Percentiles rank a stretch among this genome's conserved stretches.
phyloP scores from a whole-genome alignment of 192 early-diverging fungal genomes.

The Podila horticola region DNA sequence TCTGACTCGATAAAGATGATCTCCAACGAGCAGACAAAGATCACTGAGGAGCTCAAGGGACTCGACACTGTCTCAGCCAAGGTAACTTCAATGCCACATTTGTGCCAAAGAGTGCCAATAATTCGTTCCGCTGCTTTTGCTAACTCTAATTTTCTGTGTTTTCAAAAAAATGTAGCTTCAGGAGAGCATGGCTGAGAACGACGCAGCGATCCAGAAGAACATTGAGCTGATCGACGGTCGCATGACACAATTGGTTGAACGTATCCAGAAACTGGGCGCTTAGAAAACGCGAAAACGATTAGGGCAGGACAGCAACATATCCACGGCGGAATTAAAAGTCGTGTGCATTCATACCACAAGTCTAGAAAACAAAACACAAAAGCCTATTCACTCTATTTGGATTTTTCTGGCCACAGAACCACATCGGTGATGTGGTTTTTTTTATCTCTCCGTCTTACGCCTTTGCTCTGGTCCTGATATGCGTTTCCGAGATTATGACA shows the following conservation, averaged over 20 bases:
- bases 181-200: slow-evolving; percentile 67
- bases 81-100: slow-evolving; percentile 35
- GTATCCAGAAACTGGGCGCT: slow-evolving; percentile 56
- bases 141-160: not conserved
- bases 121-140: not conserved
- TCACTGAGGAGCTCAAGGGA: slow-evolving; percentile 71
- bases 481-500: slow-evolving; percentile 13
- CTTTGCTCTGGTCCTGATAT: slow-evolving; percentile 9
- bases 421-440: not conserved
- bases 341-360: not conserved
- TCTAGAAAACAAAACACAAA: not conserved
- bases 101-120: not conserved
- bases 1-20: slow-evolving; percentile 79
- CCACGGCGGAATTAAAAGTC: not conserved
- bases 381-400: not conserved
- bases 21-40: slow-evolving; percentile 71
- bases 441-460: not conserved
- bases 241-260: slow-evolving; percentile 70
- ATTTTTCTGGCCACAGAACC: not conserved
- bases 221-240: slow-evolving; percentile 72
- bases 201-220: slow-evolving; percentile 68
- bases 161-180: slow-evolving; percentile 52
- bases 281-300: slow-evolving; percentile 6
- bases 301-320: not conserved
- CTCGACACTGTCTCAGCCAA: slow-evolving; percentile 67